Base-by-base conservation (phyloP, 2,329 filamentous ascomycete species). In the Leptographium procerum region DNA sequence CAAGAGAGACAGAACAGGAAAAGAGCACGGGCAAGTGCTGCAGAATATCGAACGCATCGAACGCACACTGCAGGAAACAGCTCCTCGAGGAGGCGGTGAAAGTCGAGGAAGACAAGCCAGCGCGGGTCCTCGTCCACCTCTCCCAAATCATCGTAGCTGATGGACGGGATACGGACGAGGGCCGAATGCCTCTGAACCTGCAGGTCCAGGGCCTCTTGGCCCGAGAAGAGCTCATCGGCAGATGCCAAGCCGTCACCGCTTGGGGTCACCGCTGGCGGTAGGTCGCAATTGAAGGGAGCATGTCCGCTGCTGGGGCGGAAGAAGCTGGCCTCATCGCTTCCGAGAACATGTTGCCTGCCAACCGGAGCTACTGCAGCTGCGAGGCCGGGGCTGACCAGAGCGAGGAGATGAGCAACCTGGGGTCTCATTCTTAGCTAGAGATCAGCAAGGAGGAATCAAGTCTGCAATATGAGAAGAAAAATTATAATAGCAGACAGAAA, bases 101-200 rank as follows among this genome's bases (percentile, higher is more conserved):
- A 76, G 3, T 77, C 70, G 51, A 75, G 74, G 63, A 88, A 79
- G 11, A 79, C 73, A 2, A 81, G 75, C 77, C 84, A 88, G 56
- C 80, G 74, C 50, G 75, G 68, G 64, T 87, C 84, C 48, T 75
- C 70, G 33, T 77, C 79, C 19, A 85, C 69, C 0, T 70, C 68
- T 4, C 78, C 79, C 61, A 84, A 70, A 61, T 83, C 62, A 55
- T 70, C 69, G 48, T 68, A 68, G 31, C 67, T 68, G 48, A 68
- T 64, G 19, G 69, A 67, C 26, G 68, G 68, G 55, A 71, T 62
- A 51, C 64, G 62, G n/a, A 72, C 67, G 8, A 69, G 64, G 29
- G 65, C 67, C 0, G 68, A 64, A 10, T 70, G 65, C 7, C 69
- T 66, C 16, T 58, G 57, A 28, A 69, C 63, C 59, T 65, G 62